Conservation (phyloP, 2,329 filamentous ascomycete species). For the Aspergillus ochraceoroseus region DNA sequence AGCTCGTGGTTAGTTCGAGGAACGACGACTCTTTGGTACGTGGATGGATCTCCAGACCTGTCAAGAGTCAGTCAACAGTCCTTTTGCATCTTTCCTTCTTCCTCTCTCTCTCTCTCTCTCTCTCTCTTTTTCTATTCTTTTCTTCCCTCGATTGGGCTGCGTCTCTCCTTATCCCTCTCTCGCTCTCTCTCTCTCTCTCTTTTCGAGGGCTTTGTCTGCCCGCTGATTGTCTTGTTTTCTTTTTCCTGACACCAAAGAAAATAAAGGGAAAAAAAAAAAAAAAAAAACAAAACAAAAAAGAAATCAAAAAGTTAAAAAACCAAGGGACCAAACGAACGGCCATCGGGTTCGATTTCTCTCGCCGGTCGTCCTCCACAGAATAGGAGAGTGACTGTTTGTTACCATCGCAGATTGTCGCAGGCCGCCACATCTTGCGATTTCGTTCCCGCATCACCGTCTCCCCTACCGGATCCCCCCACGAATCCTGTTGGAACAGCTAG, state of each 20-base stretch:
- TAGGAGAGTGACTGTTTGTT: too few relatives aligned
- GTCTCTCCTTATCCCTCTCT: slow-evolving; percentile 1
- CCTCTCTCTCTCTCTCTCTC: slow-evolving; percentile 3
- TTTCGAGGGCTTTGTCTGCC: slow-evolving; percentile 1
- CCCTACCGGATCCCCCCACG: not conserved
- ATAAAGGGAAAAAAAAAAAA: not conserved
- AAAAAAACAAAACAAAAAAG: not conserved
- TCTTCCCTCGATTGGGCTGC: slow-evolving; percentile 1
- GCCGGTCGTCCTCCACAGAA: too few relatives aligned
- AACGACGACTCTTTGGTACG: too few relatives aligned
- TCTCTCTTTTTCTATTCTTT: slow-evolving; percentile 1
- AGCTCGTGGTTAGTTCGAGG: too few relatives aligned
- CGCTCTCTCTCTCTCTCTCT: too few relatives aligned
- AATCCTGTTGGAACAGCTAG: slow-evolving; percentile 6
- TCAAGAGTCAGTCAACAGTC: too few relatives aligned
- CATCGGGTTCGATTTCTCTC: too few relatives aligned
- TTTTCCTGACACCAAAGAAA: not conserved
- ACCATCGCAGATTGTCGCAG: slow-evolving; percentile 22
- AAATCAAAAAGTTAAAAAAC: slow-evolving; percentile 4
- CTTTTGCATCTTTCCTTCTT: too few relatives aligned
- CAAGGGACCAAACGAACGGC: too few relatives aligned
- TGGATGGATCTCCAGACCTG: too few relatives aligned
- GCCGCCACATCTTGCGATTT: slow-evolving; percentile 21
- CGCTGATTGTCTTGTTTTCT: slow-evolving; percentile 3
- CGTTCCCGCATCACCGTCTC: not conserved